Percentiles rank a stretch among this genome's conserved stretches.
Conservation (phyloP, 2,329 filamentous ascomycete species). For the Nemania serpens region DNA sequence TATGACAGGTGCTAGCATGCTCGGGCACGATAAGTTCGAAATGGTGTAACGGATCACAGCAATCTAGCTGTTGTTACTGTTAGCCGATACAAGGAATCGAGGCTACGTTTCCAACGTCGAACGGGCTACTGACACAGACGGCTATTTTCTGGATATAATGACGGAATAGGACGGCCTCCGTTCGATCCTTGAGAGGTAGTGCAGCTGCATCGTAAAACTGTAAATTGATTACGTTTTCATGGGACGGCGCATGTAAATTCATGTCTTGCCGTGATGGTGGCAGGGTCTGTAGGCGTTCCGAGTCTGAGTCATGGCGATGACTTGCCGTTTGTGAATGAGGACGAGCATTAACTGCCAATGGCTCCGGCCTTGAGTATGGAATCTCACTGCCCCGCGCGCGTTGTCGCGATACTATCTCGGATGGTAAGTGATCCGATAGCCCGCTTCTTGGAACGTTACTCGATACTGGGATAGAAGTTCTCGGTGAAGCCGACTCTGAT, state of each 20-base stretch:
- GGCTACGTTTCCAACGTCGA: background rate
- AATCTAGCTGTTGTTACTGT: constrained; percentile 37
- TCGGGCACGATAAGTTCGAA: constrained; percentile 60
- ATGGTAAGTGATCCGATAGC: background rate
- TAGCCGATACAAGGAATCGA: constrained; percentile 16
- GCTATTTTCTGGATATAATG: constrained; percentile 45
- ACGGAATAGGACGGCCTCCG: constrained; percentile 43
- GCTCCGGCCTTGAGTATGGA: constrained; percentile 7
- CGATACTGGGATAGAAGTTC: constrained; percentile 6
- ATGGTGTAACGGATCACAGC: constrained; percentile 46
- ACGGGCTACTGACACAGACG: constrained; percentile 40
- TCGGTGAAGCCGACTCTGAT: constrained; percentile 23
- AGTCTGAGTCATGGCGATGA: constrained; percentile 9
- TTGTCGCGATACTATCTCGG: background rate
- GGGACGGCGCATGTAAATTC: constrained; percentile 17
- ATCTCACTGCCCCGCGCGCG: background rate
- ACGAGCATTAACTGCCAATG: background rate
- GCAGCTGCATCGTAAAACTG: constrained; percentile 30
- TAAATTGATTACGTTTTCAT: constrained; percentile 22
- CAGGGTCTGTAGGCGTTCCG: constrained; percentile 19
- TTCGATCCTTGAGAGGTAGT: constrained; percentile 40
- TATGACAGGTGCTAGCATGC: constrained; percentile 54
- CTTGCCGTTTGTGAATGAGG: constrained; percentile 10
- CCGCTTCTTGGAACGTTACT: constrained; percentile 11
- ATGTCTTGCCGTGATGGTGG: constrained; percentile 8